Base-by-base conservation (phyloP, 176 grass and related monocot genomes). In the Alopecurus myosuroides region DNA sequence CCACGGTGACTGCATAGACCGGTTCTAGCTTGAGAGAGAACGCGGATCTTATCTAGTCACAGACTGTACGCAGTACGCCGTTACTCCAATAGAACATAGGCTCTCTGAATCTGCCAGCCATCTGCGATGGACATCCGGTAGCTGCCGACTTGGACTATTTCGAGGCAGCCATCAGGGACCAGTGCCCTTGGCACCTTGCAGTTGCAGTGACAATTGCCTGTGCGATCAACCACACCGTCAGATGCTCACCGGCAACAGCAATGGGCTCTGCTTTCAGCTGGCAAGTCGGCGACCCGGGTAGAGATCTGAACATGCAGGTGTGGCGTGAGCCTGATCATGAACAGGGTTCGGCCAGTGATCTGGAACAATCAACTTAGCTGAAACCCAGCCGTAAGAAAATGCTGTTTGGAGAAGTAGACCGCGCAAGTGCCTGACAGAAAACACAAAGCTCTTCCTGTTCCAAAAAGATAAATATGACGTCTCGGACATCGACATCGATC, bases 111-210 rank as follows among this genome's bases (percentile, higher is more conserved):
- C 65, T 25, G 55, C 74, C 74, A 64, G 71, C 71, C 71, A 74
- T 74, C 61, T 39, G 23, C 33, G 65, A 53, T 73, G 51, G 53
- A 2, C 50, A 42, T 5, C 28, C 53, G 22, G 25, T 19, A 20
- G 28, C 77, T 71, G n/a, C 87, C 68, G 82, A 81, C 82, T 76
- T 69, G 48, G 65, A 85, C 87, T 85, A 48, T 85, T 89, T 57
- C 44, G 64, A 66, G 19, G 28, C 58, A 85, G 8, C 76, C 81
- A 65, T 76, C 76, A 81, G 33, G 25, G 30, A 44, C 57, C 77
- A 57, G 61, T 41, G 15, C 12, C 26, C 45, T 56, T 10, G 70
- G 41, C 42, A 48, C 70, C 70, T 48, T 46, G 14, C 62, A 65
- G 29, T 19, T 63, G n/a, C 87, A 57, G 76, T 22, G 87, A 79